Base-by-base conservation (phyloP, 1,284 basidiomycete species). In the Puccinia coronata region DNA sequence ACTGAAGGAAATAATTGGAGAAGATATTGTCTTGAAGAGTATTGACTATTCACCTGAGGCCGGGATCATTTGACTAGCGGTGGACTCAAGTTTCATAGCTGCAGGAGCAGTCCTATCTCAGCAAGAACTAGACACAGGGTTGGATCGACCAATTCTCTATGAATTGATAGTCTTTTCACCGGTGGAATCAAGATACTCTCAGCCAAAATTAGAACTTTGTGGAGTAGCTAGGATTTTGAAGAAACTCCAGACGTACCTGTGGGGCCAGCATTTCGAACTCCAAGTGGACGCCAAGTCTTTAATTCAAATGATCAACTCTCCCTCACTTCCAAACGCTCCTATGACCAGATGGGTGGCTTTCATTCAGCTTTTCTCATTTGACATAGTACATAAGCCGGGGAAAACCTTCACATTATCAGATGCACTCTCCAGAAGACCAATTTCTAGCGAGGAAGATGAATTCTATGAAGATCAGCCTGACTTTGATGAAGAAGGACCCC, bases 241-340 rank as follows among this genome's bases (percentile, higher is more conserved):
- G 36, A 77, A 78, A 39, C 25, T 69, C 0, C 43, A 78, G 34
- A 69, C 49, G 20, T 36, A 47, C 1, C 23, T 78, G n/a, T n/a
- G n/a, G n/a, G n/a, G n/a, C n/a, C n/a, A n/a, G n/a, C n/a, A n/a
- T n/a, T n/a, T n/a, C n/a, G 28, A 78, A 39, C 39, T 69, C 4
- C 76, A 70, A 28, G 76, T 78, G 34, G 65, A 78, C 41, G 65
- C 76, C 6, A 47, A 78, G 41, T 47, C 76, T 25, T 55, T 78
- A 25, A 70, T 69, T 53, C 34, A 78, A 41, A 78, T 78, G 74
- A 63, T 76, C 14, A 67, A 61, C 31, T 6, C 28, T 36, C 57
- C 57, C 5, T 34, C 31, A 9, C 18, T 51, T 12, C 49, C 49
- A 16, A 51, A 51, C 4, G 49, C 18, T 11, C 49, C 49, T 51